A percentile compares a stretch with the other conserved stretches of the same genome.
Evolutionary conservation across 2,329 filamentous ascomycete species (phyloP).

Genomic region (Trichoderma semiorbis): DNA sequence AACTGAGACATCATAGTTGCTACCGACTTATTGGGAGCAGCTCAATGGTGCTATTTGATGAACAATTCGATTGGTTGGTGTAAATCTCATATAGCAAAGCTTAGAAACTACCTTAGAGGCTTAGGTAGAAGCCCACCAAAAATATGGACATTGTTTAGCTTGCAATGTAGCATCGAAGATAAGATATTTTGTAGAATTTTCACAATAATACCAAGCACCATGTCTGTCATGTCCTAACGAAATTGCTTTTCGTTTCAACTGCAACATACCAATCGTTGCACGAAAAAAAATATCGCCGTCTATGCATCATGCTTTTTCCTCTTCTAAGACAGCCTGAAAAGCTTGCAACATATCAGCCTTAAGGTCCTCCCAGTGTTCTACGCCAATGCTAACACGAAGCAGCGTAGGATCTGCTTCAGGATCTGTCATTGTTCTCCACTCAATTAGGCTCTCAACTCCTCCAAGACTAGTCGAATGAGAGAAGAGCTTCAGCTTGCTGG

Average conservation of each 20-base stretch:
- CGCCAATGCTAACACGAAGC: constrained; percentile 77
- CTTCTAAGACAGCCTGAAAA: constrained; percentile 51
- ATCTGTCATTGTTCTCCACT: constrained; percentile 94
- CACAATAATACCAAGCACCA: neutral
- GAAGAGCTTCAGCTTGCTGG: constrained; percentile 76
- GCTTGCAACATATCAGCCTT: constrained; percentile 67
- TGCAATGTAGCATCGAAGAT: too few relatives aligned
- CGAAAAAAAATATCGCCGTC: neutral
- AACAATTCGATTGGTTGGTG: neutral
- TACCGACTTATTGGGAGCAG: neutral
- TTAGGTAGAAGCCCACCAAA: neutral
- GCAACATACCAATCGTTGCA: neutral
- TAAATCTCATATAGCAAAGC: neutral
- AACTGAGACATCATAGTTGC: neutral
- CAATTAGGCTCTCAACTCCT: constrained; percentile 91
- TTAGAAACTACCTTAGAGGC: neutral
- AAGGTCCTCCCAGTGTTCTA: constrained; percentile 84
- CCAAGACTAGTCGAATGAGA: constrained; percentile 93
- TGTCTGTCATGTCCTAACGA: neutral
- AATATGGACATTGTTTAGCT: neutral
- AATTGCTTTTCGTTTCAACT: neutral
- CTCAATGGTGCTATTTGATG: neutral
- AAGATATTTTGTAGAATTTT: neutral
- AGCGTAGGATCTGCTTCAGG: constrained; percentile 65
- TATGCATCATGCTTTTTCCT: neutral